Conservation (phyloP, 2,329 filamentous ascomycete species). For the Penicillium sp. region DNA sequence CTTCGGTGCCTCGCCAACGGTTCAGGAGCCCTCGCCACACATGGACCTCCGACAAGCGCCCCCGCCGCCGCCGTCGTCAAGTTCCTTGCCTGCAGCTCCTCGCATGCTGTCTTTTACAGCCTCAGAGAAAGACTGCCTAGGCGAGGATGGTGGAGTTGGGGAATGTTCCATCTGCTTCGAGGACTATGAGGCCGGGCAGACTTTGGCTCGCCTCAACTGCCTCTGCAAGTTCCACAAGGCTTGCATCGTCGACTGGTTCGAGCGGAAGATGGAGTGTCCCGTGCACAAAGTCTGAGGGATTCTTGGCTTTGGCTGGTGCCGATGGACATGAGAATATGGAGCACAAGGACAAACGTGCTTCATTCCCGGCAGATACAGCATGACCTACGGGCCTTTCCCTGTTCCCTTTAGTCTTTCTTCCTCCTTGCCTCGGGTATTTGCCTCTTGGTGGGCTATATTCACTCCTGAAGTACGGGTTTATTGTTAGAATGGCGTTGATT, state of each 20-base stretch:
- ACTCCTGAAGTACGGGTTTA: too few species aligned
- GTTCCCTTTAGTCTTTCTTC: background rate
- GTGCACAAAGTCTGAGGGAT: slow-evolving; percentile 47
- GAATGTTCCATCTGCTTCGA: slow-evolving; percentile 62
- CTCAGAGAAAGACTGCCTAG: slow-evolving; percentile 58
- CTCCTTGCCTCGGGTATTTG: too few species aligned
- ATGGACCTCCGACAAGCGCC: slow-evolving; percentile 16
- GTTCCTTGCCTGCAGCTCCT: slow-evolving; percentile 16
- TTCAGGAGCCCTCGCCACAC: slow-evolving; percentile 6
- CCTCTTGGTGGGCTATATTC: too few species aligned
- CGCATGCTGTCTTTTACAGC: slow-evolving; percentile 48
- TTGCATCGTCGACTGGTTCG: slow-evolving; percentile 58
- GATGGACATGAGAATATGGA: too few species aligned
- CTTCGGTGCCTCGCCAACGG: slow-evolving; percentile 19
- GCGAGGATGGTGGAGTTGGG: slow-evolving; percentile 46
- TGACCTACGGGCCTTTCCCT: background rate
- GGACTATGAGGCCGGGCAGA: slow-evolving; percentile 56
- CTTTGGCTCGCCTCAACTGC: slow-evolving; percentile 56
- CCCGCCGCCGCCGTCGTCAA: slow-evolving; percentile 10
- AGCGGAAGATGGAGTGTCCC: slow-evolving; percentile 53
- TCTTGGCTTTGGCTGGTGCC: background rate
- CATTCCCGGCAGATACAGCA: too few species aligned
- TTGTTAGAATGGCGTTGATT: too few species aligned
- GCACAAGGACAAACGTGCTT: too few species aligned
- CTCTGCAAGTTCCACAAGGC: slow-evolving; percentile 58